phyloP scores from a whole-genome alignment of 768 basidiomycete species.

The Pisolithus sp. region DNA sequence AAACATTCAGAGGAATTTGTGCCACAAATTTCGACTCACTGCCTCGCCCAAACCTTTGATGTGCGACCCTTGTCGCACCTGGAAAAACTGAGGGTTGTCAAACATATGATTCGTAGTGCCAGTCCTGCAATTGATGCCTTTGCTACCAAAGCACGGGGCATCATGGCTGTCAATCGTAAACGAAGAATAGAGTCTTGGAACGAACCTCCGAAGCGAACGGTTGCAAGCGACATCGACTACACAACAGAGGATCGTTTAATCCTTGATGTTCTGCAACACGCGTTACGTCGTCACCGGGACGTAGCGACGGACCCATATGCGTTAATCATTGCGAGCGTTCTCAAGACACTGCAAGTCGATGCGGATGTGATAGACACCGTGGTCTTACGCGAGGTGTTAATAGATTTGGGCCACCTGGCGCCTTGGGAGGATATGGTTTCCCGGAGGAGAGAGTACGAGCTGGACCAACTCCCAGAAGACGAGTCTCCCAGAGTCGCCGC shows the following conservation, averaged over 20 bases:
- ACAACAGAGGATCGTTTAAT: slow-evolving; percentile 48
- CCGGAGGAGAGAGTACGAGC: slow-evolving; percentile 30
- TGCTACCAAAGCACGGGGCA: slow-evolving; percentile 38
- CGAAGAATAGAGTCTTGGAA: slow-evolving; percentile 25
- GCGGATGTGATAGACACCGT: slow-evolving; percentile 17
- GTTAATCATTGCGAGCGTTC: slow-evolving; percentile 43
- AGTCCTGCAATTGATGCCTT: slow-evolving; percentile 43
- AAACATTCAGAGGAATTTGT: slow-evolving; percentile 45
- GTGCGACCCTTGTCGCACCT: slow-evolving; percentile 61
- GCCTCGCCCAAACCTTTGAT: slow-evolving; percentile 44
- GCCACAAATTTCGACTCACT: slow-evolving; percentile 40
- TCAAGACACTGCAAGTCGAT: slow-evolving; percentile 48
- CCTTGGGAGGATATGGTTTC: slow-evolving; percentile 73
- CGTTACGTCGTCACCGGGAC: slow-evolving; percentile 40
- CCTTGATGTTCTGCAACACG: slow-evolving; percentile 50
- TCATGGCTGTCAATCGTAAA: slow-evolving; percentile 34
- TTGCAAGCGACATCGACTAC: slow-evolving; percentile 33
- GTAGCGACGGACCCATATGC: slow-evolving; percentile 62
- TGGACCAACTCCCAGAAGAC: slow-evolving; percentile 17
- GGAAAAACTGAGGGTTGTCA: slow-evolving; percentile 42
- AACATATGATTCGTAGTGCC: slow-evolving; percentile 38
- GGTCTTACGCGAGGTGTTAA: slow-evolving; percentile 42
- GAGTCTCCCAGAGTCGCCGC: slow-evolving; percentile 29
- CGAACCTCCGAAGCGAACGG: slow-evolving; percentile 23
- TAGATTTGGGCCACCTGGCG: slow-evolving; percentile 66